Base-by-base conservation (phyloP, 768 basidiomycete species). In the Brasilioporus rufonigricans region DNA sequence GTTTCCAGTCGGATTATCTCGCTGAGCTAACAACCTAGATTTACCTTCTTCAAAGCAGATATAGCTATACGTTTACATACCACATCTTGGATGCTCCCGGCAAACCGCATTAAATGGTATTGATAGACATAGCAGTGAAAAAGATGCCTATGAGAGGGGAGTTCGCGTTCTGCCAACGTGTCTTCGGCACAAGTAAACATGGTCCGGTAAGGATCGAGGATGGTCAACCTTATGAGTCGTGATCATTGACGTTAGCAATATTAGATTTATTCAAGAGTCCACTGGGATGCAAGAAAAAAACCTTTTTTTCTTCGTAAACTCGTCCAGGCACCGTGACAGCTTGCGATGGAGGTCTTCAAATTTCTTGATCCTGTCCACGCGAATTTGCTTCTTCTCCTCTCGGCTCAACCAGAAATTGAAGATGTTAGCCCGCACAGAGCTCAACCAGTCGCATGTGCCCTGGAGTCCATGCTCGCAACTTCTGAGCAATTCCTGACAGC, bases 91-190 rank as follows among this genome's bases (percentile, higher is more conserved):
- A 77, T 55, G 13, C 64, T 58, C 14, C 55, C 52, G 4, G 71
- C 64, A 56, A 79, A 77, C 14, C 66, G 69, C 65, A 77, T 74
- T 48, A 77, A 60, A 53, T 80, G 80, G 50, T 74, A 79, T 55
- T 91, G 86, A 64, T 87, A 90, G 29, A 87, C 80, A 61, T 85
- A 91, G 48, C 84, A 87, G 51, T 87, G 74, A 60, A 91, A 91
- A 9, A 91, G 72, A 62, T 84, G 83, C 36, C 84, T 80, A 68
- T 90, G 88, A 0, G 84, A 80, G 0, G 82, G 83, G 13, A 77
- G 69, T 6, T 80, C 77, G 18, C 70, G 56, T 14, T 68, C 65
- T 48, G 60, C 48, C 24, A 54, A 55, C 16, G 57, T 50, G 44
- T 68, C 71, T 52, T 68, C 68, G 19, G 57, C 57, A 4, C 74